phyloP scores from a whole-genome alignment of 2,329 filamentous ascomycete species.

The Aspergillus texensis region DNA sequence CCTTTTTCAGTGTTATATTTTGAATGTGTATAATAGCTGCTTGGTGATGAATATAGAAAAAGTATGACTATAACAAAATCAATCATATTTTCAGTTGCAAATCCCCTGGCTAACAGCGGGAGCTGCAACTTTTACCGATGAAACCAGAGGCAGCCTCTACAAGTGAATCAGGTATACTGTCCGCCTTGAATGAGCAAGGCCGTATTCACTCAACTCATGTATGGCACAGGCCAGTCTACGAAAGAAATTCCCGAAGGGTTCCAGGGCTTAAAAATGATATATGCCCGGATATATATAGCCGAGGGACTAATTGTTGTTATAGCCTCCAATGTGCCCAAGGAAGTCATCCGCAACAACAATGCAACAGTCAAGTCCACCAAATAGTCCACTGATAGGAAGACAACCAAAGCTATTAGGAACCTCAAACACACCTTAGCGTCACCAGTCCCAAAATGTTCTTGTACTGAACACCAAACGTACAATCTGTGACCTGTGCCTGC shows the following conservation, averaged over 20 bases:
- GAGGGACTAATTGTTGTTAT: not conserved
- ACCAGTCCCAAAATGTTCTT: not conserved
- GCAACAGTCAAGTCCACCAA: not conserved
- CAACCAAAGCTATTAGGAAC: not conserved
- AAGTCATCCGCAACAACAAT: not conserved
- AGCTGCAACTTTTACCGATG: too few relatives aligned
- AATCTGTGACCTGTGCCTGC: not conserved
- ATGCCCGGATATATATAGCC: not conserved
- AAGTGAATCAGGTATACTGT: not conserved
- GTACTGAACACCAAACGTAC: not conserved
- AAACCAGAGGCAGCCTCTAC: not conserved
- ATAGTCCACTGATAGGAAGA: not conserved
- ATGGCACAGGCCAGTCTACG: not conserved
- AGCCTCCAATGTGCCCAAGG: not conserved
- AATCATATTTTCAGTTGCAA: not conserved
- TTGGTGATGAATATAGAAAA: not conserved
- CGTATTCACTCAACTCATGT: too few relatives aligned
- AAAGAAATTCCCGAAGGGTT: not conserved
- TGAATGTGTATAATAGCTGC: conserved; percentile 7
- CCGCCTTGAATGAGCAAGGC: too few relatives aligned
- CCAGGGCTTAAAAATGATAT: not conserved
- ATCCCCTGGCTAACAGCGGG: not conserved
- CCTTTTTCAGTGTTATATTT: not conserved
- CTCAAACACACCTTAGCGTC: not conserved
- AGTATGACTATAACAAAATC: not conserved